Evolutionary conservation across 164 flowering plant genomes (phyloP), one percentile per base, ranked within the genome.

Genomic region (Stephania yunnanensis): DNA sequence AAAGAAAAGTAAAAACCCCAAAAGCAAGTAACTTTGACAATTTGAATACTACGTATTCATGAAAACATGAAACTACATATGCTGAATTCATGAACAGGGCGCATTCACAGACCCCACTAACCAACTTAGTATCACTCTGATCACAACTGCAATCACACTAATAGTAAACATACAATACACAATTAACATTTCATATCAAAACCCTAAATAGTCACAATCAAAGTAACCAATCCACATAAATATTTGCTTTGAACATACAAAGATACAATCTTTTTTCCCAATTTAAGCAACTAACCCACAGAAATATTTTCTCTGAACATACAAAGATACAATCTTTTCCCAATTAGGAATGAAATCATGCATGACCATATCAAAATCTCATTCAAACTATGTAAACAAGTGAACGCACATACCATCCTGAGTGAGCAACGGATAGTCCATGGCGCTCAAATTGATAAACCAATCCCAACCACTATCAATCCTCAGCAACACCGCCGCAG

Each of bases 391-490:
- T 36, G 42, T 4, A 36, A 36, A 36, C 42, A 36, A 36, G 42
- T 36, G 42, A 36, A 36, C 42, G 1, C 36, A 45, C 82, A 71
- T 88, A 95, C 99, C 99, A 81, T 95, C 99, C 81, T 91, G 99
- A 5, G 97, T 87, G 42, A 95, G 71, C 66, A 95, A 76, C 1
- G 99, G 99, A 85, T 95, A 95, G 85, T 95, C 99, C 80, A n/a
- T 6, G 0, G 98, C 88, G 73, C 95, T 93, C 81, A 95, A 81
- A 46, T 85, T 83, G 65, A 95, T 79, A 69, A 93, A 92, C 99
- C 97, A 95, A 85, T 91, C 86, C 99, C 99, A 95, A 7, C 86
- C 92, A 22, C 79, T 72, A 81, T 95, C 94, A 75, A 95, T 52
- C 82, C 80, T 90, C 87, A 95, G 73, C 68, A 95, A 78, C 63